Percentiles rank a stretch among this genome's conserved stretches.
phyloP scores from a whole-genome alignment of 2,329 filamentous ascomycete genomes.

The Calonectria pseudoturangicola region DNA sequence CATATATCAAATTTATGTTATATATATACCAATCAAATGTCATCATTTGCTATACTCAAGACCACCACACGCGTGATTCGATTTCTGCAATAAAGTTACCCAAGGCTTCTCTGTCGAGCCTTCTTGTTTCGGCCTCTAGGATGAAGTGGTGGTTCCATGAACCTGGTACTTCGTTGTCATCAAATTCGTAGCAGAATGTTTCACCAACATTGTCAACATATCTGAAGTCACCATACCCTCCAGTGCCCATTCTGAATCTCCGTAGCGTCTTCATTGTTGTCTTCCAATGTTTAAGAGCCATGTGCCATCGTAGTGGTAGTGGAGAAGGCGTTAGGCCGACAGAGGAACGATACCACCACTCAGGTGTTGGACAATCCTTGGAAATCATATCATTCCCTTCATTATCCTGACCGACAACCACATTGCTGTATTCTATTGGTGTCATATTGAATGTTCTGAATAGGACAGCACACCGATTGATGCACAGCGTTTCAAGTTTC shows the following conservation, averaged over 20 bases:
- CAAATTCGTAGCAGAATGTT: constrained; percentile 10
- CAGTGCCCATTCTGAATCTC: neutral
- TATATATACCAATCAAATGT: no score
- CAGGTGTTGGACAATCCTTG: neutral
- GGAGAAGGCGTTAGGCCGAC: neutral
- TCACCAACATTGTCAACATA: constrained; percentile 18
- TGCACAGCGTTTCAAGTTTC: constrained; percentile 60
- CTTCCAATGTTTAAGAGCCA: neutral
- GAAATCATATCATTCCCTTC: neutral
- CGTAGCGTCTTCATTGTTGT: neutral
- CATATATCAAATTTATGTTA: no score
- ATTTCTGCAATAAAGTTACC: neutral
- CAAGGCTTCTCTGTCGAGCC: neutral
- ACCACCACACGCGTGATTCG: neutral
- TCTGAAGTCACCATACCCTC: neutral
- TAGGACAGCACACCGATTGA: constrained; percentile 53
- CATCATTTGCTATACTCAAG: no score
- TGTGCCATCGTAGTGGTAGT: constrained; percentile 12
- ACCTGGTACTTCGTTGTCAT: neutral
- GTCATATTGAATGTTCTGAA: constrained; percentile 13
- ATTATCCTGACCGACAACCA: neutral
- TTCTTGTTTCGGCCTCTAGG: constrained; percentile 8
- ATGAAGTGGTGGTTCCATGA: neutral
- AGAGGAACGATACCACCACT: neutral
- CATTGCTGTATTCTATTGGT: neutral